phyloP scores from a whole-genome alignment of 108 stramenopile species.

The Stephanodiscus minutulus region DNA sequence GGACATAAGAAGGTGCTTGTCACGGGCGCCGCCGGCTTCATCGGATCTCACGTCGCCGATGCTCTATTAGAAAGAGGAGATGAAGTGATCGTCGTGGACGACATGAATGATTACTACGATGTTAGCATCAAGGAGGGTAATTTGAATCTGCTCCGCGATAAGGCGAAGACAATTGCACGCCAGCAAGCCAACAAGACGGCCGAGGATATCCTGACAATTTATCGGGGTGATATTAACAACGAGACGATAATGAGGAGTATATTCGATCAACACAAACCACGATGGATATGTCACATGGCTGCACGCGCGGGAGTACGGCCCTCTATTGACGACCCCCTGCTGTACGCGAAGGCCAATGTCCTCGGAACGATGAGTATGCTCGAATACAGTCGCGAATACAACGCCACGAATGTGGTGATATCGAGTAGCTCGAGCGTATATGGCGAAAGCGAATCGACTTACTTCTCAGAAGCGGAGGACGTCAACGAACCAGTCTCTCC shows the following conservation, averaged over 20 bases:
- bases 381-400: constrained; percentile 70
- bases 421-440: constrained; percentile 91
- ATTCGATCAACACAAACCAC: constrained; percentile 62
- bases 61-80: constrained; percentile 91
- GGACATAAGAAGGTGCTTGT: constrained; percentile 94
- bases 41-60: constrained; percentile 91
- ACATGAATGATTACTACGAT: constrained; percentile 99
- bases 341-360: constrained; percentile 93
- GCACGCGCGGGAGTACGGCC: constrained; percentile 91
- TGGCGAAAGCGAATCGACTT: constrained; percentile 84
- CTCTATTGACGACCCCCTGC: constrained; percentile 89
- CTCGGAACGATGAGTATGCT: constrained; percentile 85
- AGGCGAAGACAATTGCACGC: neutral
- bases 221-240: constrained; percentile 75
- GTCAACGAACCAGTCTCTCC: constrained; percentile 89
- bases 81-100: constrained; percentile 95
- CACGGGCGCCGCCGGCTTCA: constrained; percentile 98
- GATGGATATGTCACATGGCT: constrained; percentile 93
- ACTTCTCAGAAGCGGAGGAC: constrained; percentile 87
- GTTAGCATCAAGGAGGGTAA: constrained; percentile 89
- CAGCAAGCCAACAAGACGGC: neutral
- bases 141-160: constrained; percentile 6
- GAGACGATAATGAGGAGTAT: constrained; percentile 65
- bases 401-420: constrained; percentile 85
- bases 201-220: constrained; percentile 19